Percentiles rank a stretch among this genome's conserved stretches.
phyloP scores from a whole-genome alignment of 2,329 filamentous ascomycete species.

The Trichoderma lentiforme region DNA sequence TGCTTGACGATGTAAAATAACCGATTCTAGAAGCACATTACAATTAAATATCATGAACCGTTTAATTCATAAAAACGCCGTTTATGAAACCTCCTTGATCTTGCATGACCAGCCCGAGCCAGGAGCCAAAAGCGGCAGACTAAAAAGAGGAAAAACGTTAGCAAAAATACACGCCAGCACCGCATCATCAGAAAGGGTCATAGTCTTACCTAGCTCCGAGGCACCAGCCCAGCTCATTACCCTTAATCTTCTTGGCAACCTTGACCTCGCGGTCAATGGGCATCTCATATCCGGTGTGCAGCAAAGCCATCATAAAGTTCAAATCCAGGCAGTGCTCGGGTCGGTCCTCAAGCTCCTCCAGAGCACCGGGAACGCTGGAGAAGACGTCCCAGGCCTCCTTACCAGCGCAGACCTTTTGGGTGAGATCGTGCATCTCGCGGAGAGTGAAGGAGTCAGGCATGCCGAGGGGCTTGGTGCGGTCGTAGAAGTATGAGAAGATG shows the following conservation, averaged over 20 bases:
- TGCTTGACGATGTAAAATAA: not conserved
- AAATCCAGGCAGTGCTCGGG: constrained; percentile 93
- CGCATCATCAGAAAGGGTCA: constrained; percentile 30
- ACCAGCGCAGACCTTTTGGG: constrained; percentile 79
- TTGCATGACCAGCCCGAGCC: constrained; percentile 89
- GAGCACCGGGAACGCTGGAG: constrained; percentile 67
- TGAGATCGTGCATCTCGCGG: constrained; percentile 81
- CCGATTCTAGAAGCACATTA: not conserved
- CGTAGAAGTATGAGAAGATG: constrained; percentile 97
- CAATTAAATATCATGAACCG: not conserved
- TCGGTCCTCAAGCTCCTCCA: constrained; percentile 74
- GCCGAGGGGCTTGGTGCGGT: constrained; percentile 87
- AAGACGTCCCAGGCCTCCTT: constrained; percentile 78
- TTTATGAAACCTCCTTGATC: constrained; percentile 68
- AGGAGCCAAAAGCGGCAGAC: constrained; percentile 77
- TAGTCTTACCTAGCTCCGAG: constrained; percentile 80
- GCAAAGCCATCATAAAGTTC: constrained; percentile 90
- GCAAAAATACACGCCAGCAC: constrained; percentile 47
- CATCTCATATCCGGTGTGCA: constrained; percentile 98
- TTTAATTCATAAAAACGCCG: constrained; percentile 18
- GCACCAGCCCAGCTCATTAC: constrained; percentile 96
- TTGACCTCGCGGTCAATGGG: constrained; percentile 92
- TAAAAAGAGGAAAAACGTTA: constrained; percentile 34
- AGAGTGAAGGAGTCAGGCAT: constrained; percentile 99
- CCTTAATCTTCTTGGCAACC: constrained; percentile 98